Evolutionary conservation across 495 filamentous ascomycete species (phyloP).

Genomic region (Annulohypoxylon moriforme): DNA sequence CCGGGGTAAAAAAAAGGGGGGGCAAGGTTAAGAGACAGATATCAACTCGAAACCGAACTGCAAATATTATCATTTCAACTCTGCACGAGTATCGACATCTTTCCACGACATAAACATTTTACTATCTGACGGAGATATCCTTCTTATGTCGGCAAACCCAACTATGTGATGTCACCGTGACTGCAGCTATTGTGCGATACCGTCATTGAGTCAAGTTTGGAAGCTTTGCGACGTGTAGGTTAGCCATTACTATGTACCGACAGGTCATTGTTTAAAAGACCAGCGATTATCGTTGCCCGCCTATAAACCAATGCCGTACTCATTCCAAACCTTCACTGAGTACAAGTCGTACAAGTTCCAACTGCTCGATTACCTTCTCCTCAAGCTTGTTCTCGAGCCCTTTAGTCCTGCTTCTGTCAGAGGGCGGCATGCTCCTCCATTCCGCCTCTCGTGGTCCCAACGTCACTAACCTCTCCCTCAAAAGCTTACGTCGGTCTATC

Average conservation of each 20-base stretch:
- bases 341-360: conserved; percentile 65
- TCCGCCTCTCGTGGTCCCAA: conserved; percentile 75
- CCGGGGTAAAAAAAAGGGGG: background rate
- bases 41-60: background rate
- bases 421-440: conserved; percentile 65
- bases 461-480: conserved; percentile 78
- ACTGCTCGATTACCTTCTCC: conserved; percentile 74
- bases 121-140: background rate
- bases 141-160: background rate
- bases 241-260: background rate
- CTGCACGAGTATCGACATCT: background rate
- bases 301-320: conserved; percentile 21
- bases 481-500: conserved; percentile 67
- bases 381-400: conserved; percentile 72
- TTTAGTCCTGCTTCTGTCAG: conserved; percentile 46
- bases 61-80: conserved; percentile 32
- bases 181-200: too few relatives aligned
- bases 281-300: conserved; percentile 10
- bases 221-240: background rate
- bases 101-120: background rate
- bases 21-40: background rate
- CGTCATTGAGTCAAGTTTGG: background rate
- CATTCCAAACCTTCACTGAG: conserved; percentile 55
- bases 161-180: too few relatives aligned
- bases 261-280: background rate